phyloP scores from a whole-genome alignment of 768 basidiomycete genomes.

The Lentinula sp. region DNA sequence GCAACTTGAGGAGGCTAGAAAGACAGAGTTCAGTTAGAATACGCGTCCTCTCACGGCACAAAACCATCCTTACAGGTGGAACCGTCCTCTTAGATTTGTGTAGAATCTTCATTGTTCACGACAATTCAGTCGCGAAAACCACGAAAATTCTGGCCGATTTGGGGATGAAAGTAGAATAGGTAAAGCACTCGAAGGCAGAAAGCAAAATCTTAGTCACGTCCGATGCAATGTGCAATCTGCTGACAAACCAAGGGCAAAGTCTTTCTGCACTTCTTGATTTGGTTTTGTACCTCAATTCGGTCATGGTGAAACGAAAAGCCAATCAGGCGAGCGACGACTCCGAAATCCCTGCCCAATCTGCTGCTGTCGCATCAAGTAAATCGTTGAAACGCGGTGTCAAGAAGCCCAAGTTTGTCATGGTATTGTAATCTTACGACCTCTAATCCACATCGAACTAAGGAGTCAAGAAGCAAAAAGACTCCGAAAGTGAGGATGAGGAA shows the following conservation, averaged over 20 bases:
- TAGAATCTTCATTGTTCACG: conserved; percentile 81
- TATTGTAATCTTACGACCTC: not conserved
- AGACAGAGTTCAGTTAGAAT: conserved; percentile 14
- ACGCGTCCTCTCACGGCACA: conserved; percentile 9
- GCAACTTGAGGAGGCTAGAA: conserved; percentile 72
- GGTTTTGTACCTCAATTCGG: not conserved
- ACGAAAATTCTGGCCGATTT: not conserved
- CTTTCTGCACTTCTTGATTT: not conserved
- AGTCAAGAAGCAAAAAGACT: conserved; percentile 11
- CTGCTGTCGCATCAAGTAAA: not conserved
- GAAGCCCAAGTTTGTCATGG: conserved; percentile 5
- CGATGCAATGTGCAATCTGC: not conserved
- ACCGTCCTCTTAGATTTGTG: conserved; percentile 79
- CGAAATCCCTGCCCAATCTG: not conserved
- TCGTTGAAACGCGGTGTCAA: not conserved
- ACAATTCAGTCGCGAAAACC: conserved; percentile 14
- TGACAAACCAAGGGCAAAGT: not conserved
- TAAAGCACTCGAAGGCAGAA: not conserved
- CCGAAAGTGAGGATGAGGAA: not conserved
- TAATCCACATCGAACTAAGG: conserved; percentile 13
- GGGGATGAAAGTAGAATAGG: not conserved
- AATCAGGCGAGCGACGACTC: not conserved
- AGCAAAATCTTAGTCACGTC: conserved; percentile 1
- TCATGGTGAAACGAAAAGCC: conserved; percentile 1
- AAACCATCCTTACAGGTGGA: conserved; percentile 54